A percentile compares a stretch with the other conserved stretches of the same genome.
These are phyloP conservation scores for Nakazawaea ishiwadae DNA, from an alignment of 805 yeast species.

Conservation along the genomic window DNA sequence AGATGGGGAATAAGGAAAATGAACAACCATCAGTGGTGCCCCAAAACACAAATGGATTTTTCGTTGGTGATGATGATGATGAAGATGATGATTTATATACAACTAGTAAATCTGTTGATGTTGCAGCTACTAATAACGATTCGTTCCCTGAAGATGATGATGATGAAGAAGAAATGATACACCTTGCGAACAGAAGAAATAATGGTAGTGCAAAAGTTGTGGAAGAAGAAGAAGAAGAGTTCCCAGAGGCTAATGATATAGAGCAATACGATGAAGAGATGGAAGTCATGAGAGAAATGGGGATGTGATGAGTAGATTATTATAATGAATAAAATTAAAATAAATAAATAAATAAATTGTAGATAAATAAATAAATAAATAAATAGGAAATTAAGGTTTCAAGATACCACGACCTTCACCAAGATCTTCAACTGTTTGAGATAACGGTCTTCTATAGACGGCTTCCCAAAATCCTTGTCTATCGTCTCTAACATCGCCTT, in stretches of 20 bases:
- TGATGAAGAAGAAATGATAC: conserved; percentile 19
- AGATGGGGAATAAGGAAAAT: too few species aligned
- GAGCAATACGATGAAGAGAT: conserved; percentile 36
- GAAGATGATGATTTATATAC: conserved; percentile 19
- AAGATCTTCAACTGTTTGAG: conserved; percentile 71
- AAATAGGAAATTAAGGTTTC: conserved; percentile 18
- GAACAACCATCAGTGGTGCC: conserved; percentile 4
- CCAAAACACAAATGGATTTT: conserved; percentile 14
- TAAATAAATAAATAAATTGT: conserved; percentile 6
- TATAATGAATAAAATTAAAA: not conserved
- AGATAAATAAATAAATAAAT: conserved; percentile 7
- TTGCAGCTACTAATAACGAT: conserved; percentile 18
- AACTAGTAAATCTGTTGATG: conserved; percentile 1
- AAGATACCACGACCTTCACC: conserved; percentile 65
- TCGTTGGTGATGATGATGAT: conserved; percentile 14
- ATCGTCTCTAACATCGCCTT: conserved; percentile 20
- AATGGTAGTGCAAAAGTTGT: conserved; percentile 9
- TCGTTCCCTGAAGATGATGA: conserved; percentile 25
- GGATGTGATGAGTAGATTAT: conserved; percentile 35
- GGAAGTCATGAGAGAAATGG: conserved; percentile 39
- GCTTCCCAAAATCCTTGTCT: conserved; percentile 75
- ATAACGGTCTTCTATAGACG: conserved; percentile 73
- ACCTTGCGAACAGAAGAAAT: too few species aligned
- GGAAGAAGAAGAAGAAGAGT: not conserved
- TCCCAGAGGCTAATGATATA: conserved; percentile 21